Conservation (phyloP, 495 filamentous ascomycete genomes). For the Aspergillus bertholletiae region DNA sequence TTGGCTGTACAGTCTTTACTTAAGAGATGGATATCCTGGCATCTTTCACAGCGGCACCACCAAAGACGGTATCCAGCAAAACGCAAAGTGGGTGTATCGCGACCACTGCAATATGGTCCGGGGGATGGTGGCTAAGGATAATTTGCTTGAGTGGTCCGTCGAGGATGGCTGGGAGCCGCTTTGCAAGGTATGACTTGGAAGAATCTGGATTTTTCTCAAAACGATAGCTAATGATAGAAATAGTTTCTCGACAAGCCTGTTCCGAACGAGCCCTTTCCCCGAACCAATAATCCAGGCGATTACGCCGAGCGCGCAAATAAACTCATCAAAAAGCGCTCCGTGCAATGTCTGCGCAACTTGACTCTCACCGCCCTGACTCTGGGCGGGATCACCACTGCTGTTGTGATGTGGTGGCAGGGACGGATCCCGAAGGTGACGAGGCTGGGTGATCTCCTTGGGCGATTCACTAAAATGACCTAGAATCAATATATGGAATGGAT, state of each 20-base stretch:
- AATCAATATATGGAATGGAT: too few species aligned
- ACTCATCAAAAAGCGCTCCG: too few species aligned
- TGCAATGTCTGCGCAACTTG: too few species aligned
- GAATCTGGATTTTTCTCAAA: not conserved
- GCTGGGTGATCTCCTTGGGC: too few species aligned
- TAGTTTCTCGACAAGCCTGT: not conserved
- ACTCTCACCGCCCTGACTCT: too few species aligned
- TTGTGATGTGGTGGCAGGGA: too few species aligned
- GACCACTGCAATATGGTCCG: not conserved
- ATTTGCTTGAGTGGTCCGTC: not conserved
- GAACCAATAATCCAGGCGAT: too few species aligned
- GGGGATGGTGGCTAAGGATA: not conserved
- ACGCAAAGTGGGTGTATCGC: not conserved
- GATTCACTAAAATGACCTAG: too few species aligned
- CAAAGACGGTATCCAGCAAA: not conserved
- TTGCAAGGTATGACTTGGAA: not conserved
- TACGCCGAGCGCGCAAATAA: too few species aligned
- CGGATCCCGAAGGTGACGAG: too few species aligned
- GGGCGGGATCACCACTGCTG: too few species aligned
- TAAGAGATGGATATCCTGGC: not conserved
- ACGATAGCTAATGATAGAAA: not conserved
- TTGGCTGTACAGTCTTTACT: not conserved
- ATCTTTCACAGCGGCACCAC: not conserved
- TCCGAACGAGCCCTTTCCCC: not conserved
- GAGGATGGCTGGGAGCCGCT: conserved; percentile 3